These are phyloP conservation scores for Ensete ventricosum DNA, from an alignment of 176 grass and related monocot genomes.

Conservation along the genomic window DNA sequence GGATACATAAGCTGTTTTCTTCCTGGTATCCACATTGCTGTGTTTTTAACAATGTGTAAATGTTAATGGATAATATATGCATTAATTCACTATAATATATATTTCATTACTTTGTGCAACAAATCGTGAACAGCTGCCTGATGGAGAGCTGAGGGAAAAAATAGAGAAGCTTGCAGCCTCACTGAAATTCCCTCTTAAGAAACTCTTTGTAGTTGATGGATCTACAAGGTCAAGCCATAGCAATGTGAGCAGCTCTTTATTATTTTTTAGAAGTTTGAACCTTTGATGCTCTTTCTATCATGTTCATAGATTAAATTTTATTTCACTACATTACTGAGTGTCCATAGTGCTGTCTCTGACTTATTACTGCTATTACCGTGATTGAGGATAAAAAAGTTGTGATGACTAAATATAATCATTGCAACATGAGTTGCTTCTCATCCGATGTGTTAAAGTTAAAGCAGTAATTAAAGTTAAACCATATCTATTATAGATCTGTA, in stretches of 20 bases:
- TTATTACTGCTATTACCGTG: neutral
- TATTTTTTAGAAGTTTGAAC: constrained; percentile 4
- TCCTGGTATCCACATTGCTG: neutral
- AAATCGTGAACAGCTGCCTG: constrained; percentile 69
- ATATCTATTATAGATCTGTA: no score
- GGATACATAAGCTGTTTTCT: neutral
- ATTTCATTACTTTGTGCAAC: neutral
- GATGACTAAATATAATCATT: no score
- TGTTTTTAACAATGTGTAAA: neutral
- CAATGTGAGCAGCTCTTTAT: constrained; percentile 53
- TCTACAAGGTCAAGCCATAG: constrained; percentile 96
- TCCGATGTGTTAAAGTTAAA: no score
- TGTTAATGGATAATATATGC: neutral
- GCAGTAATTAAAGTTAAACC: no score
- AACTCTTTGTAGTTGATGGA: constrained; percentile 94
- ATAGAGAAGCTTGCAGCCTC: constrained; percentile 93
- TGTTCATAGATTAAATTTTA: neutral
- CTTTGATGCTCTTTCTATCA: neutral
- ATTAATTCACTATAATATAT: neutral
- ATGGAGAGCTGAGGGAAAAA: constrained; percentile 76
- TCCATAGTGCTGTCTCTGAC: neutral
- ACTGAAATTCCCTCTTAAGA: constrained; percentile 94
- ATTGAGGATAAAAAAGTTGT: no score
- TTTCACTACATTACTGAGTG: neutral
- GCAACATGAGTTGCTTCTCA: no score